These are phyloP conservation scores for Eucalyptus camaldulensis DNA, from an alignment of 345 rosid genomes.

Conservation along the genomic window DNA sequence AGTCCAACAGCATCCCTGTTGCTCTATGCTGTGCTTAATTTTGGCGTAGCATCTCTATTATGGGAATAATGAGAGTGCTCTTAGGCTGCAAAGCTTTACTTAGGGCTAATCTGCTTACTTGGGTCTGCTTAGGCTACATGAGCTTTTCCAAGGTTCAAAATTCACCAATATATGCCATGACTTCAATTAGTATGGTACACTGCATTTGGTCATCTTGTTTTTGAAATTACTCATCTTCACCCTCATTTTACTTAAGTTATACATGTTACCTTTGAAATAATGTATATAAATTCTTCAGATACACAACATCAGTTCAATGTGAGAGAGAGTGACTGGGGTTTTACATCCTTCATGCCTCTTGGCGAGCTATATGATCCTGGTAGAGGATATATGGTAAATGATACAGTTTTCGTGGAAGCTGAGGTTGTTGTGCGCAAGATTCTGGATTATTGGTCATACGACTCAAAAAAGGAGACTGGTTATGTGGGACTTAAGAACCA, in stretches of 20 bases:
- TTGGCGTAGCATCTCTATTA: neutral
- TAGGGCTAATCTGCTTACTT: neutral
- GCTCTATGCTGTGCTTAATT: neutral
- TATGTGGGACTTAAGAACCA: constrained; percentile 98
- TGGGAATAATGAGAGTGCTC: neutral
- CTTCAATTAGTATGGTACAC: neutral
- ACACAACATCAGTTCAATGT: constrained; percentile 94
- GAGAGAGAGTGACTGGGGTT: constrained; percentile 99
- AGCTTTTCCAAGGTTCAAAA: neutral
- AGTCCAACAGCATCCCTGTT: neutral
- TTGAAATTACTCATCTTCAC: neutral
- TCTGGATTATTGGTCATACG: constrained; percentile 89
- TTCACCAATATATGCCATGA: neutral
- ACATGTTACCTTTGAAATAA: neutral
- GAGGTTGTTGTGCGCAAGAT: constrained; percentile 84
- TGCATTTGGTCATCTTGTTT: neutral
- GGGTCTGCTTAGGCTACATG: neutral
- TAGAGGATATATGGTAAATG: constrained; percentile 76
- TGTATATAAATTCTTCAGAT: constrained; percentile 27
- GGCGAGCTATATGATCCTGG: constrained; percentile 77
- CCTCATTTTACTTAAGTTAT: neutral
- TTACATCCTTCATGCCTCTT: constrained; percentile 94
- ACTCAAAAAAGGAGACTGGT: constrained; percentile 97
- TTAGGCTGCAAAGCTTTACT: neutral
- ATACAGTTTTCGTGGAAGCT: constrained; percentile 76